phyloP scores from a whole-genome alignment of 257 asterid genomes.

The Penstemon eatonii region DNA sequence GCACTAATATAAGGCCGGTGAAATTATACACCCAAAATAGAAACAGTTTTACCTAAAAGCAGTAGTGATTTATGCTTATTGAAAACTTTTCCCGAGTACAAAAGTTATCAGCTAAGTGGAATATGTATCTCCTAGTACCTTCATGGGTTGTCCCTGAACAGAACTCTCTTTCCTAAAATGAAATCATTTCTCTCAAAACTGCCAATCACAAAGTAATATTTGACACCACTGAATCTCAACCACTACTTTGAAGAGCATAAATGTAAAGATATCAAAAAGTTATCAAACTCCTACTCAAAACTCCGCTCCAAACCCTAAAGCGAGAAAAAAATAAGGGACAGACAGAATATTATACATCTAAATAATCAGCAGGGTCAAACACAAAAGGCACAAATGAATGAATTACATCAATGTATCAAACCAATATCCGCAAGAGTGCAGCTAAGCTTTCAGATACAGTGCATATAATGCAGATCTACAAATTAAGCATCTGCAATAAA shows the following conservation, averaged over 20 bases:
- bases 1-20: constrained; percentile 23
- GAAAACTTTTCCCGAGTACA: constrained; percentile 6
- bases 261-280: too few species aligned
- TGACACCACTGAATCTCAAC: too few species aligned
- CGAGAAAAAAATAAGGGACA: too few species aligned
- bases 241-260: too few species aligned
- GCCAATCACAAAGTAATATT: too few species aligned
- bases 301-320: too few species aligned
- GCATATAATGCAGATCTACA: constrained; percentile 3
- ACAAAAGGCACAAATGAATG: neutral
- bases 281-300: too few species aligned
- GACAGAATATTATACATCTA: neutral
- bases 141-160: too few species aligned
- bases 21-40: neutral
- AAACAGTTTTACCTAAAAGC: neutral
- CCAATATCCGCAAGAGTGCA: neutral
- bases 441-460: neutral
- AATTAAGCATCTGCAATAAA: constrained; percentile 8
- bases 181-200: too few species aligned
- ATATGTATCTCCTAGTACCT: too few species aligned
- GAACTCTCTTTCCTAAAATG: too few species aligned
- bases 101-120: constrained; percentile 8
- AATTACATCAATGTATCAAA: neutral
- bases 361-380: constrained; percentile 8
- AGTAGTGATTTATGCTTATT: neutral